Conservation (phyloP, 2,329 filamentous ascomycete genomes). For the Drechslera avenae region DNA sequence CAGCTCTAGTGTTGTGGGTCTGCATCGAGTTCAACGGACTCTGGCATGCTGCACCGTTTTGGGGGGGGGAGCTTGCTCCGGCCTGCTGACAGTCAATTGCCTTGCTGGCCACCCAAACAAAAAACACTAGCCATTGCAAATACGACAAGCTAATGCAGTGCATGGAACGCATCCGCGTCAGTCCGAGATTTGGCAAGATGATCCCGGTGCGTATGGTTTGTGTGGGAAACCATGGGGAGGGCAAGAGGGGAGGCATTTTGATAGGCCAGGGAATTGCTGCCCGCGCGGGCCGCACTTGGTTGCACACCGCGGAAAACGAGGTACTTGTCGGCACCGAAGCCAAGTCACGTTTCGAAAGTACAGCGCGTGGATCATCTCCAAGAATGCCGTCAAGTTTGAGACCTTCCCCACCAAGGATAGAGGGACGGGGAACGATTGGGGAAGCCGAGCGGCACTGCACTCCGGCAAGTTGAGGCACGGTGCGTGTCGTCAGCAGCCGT, state of each 20-base stretch:
- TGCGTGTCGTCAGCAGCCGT: no score
- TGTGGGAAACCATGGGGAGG: background rate
- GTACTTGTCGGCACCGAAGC: background rate
- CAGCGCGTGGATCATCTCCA: no score
- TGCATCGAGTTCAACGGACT: background rate
- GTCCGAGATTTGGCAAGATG: background rate
- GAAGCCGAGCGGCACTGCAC: no score
- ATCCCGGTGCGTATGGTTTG: background rate
- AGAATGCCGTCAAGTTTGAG: no score
- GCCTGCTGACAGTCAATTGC: conserved; percentile 3
- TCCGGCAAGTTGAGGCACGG: no score
- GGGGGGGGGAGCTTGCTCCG: conserved; percentile 5
- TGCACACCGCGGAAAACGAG: background rate
- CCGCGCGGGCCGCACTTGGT: background rate
- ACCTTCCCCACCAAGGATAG: background rate
- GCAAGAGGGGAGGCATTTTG: conserved; percentile 5
- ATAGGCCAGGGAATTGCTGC: background rate
- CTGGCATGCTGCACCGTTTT: background rate
- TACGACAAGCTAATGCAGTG: conserved; percentile 2
- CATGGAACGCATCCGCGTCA: background rate
- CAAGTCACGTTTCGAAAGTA: no score
- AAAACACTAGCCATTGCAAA: background rate
- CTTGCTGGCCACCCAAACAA: background rate
- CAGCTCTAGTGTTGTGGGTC: background rate
- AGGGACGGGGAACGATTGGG: no score